Percentiles rank a stretch among this genome's conserved stretches.
phyloP scores from a whole-genome alignment of 208 protist species.

The Leishmania mexicana region DNA sequence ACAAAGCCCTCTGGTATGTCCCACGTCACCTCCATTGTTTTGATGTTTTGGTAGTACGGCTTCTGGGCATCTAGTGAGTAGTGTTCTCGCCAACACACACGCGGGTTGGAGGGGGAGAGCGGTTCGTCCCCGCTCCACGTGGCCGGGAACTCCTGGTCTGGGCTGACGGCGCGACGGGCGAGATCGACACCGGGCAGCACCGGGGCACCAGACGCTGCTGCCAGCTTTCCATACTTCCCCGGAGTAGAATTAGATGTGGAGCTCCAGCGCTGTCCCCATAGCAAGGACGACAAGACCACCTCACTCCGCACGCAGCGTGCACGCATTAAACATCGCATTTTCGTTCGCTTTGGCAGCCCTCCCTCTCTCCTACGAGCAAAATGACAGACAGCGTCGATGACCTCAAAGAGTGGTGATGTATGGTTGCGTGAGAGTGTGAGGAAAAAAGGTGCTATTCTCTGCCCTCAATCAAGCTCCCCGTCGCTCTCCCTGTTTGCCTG shows the following conservation, averaged over 20 bases:
- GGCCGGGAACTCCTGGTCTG: constrained; percentile 53
- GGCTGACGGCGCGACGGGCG: constrained; percentile 47
- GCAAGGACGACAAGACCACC: constrained; percentile 6
- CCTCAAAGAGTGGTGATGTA: not conserved
- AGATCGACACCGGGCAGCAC: constrained; percentile 60
- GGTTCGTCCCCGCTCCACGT: constrained; percentile 53
- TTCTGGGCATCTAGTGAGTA: constrained; percentile 57
- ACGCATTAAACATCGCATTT: constrained; percentile 20
- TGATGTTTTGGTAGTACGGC: constrained; percentile 83
- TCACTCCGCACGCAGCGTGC: not conserved
- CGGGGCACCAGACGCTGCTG: not conserved
- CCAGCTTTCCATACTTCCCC: not conserved
- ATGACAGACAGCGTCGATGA: not conserved
- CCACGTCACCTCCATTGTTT: constrained; percentile 59
- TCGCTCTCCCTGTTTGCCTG: not conserved
- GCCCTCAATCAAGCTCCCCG: not conserved
- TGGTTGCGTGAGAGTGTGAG: not conserved
- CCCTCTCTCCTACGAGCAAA: not conserved
- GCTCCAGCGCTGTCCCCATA: constrained; percentile 11
- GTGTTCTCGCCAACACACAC: constrained; percentile 75
- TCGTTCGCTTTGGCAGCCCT: not conserved
- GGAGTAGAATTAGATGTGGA: not conserved
- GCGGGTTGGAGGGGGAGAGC: constrained; percentile 48
- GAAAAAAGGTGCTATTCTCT: not conserved
- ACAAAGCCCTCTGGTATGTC: constrained; percentile 79